These are phyloP conservation scores for Ramaria sp. DNA, from an alignment of 768 basidiomycete species.

Conservation along the genomic window DNA sequence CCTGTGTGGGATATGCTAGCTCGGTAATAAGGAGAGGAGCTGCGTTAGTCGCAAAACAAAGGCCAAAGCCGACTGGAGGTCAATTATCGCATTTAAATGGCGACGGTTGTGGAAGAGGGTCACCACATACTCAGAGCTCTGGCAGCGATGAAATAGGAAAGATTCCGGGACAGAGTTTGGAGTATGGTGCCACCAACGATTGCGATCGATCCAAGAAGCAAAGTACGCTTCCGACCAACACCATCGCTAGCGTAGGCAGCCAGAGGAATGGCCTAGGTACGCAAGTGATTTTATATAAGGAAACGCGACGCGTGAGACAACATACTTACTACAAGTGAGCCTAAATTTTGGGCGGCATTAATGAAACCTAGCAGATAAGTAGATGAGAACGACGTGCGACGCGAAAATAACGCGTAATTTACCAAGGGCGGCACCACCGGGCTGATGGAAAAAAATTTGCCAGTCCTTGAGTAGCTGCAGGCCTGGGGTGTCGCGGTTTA, in stretches of 20 bases:
- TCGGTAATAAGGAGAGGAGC: constrained; percentile 56
- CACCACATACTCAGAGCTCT: constrained; percentile 31
- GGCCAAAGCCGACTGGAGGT: constrained; percentile 47
- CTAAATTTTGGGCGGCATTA: constrained; percentile 54
- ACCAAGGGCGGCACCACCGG: constrained; percentile 43
- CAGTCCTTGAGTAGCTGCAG: constrained; percentile 59
- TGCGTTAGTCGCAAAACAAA: constrained; percentile 51
- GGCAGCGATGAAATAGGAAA: constrained; percentile 45
- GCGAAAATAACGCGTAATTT: neutral
- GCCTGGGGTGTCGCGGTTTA: constrained; percentile 25
- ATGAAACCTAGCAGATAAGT: constrained; percentile 36
- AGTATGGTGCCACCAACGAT: constrained; percentile 55
- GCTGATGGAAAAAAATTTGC: constrained; percentile 44
- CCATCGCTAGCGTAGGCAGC: constrained; percentile 50
- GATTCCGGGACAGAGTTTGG: constrained; percentile 37
- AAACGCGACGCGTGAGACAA: neutral
- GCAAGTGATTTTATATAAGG: neutral
- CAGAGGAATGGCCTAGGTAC: constrained; percentile 43
- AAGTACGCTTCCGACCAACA: constrained; percentile 47
- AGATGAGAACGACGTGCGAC: neutral
- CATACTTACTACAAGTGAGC: constrained; percentile 40
- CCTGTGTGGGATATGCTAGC: constrained; percentile 63
- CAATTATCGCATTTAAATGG: neutral
- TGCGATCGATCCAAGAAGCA: constrained; percentile 50
- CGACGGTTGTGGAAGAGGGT: neutral